Percentiles rank a stretch among this genome's conserved stretches.
These are phyloP conservation scores for Chrysopogon serrulatus DNA, from an alignment of 176 grass and related monocot species.

Conservation along the genomic window DNA sequence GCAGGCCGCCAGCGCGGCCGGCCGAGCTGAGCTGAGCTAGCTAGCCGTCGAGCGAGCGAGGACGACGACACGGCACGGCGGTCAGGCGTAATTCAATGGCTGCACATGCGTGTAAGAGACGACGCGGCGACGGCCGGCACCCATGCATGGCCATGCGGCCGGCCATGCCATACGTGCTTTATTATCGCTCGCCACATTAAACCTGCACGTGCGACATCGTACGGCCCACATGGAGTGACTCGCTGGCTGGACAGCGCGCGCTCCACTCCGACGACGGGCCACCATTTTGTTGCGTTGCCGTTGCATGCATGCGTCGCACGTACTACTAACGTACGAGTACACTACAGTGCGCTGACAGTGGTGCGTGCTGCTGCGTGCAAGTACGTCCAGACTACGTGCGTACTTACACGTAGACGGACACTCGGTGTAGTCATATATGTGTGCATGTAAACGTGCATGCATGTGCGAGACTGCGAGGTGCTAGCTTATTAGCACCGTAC, in stretches of 20 bases:
- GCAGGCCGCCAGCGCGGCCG: not conserved
- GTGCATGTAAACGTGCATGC: not conserved
- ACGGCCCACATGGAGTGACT: conserved; percentile 10
- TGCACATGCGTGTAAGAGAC: not conserved
- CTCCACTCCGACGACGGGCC: not conserved
- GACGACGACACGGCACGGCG: not conserved
- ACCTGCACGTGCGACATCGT: conserved; percentile 38
- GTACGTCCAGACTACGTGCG: not conserved
- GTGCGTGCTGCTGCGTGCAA: not conserved
- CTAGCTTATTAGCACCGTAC: too few relatives aligned
- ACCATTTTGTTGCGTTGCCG: not conserved
- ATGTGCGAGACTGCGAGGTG: too few relatives aligned
- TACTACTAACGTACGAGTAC: not conserved
- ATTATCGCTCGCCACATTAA: conserved; percentile 8
- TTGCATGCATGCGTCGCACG: not conserved
- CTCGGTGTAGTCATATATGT: conserved; percentile 7
- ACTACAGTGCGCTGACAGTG: not conserved
- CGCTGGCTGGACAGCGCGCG: not conserved
- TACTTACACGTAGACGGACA: conserved; percentile 5
- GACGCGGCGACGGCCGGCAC: not conserved
- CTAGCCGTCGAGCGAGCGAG: not conserved
- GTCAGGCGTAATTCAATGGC: conserved; percentile 13
- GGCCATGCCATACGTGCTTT: not conserved
- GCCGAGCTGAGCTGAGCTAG: not conserved
- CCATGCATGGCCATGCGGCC: not conserved